Conservation (phyloP, 2,329 filamentous ascomycete species). For the Alternaria atra region DNA sequence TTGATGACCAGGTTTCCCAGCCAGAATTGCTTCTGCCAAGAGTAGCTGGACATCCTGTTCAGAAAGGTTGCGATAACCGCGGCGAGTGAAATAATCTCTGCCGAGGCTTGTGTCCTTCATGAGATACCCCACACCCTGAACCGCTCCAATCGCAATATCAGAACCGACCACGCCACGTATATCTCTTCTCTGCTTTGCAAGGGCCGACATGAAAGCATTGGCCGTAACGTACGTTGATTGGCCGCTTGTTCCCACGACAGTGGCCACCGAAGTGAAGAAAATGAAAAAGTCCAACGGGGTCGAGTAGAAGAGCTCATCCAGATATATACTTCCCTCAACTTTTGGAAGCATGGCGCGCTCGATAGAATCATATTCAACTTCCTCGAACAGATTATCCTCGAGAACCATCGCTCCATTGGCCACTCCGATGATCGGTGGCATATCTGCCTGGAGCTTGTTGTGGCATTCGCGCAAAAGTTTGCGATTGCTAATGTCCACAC, state of each 20-base stretch:
- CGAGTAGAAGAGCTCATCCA: slow-evolving; percentile 11
- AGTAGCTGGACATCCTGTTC: slow-evolving; percentile 26
- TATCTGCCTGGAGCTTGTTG: neutral
- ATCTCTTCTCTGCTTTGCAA: slow-evolving; percentile 50
- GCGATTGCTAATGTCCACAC: slow-evolving; percentile 5
- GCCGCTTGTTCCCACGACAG: slow-evolving; percentile 37
- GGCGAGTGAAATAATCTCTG: neutral
- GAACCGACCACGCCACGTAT: slow-evolving; percentile 35
- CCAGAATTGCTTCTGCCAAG: slow-evolving; percentile 22
- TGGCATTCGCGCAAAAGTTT: slow-evolving; percentile 1
- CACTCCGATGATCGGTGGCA: slow-evolving; percentile 25
- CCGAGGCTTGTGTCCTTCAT: slow-evolving; percentile 3
- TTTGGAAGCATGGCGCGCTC: slow-evolving; percentile 21
- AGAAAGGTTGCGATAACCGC: slow-evolving; percentile 19
- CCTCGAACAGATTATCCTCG: slow-evolving; percentile 15
- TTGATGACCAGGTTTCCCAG: slow-evolving; percentile 10
- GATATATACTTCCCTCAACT: slow-evolving; percentile 28
- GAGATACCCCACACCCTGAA: slow-evolving; percentile 20
- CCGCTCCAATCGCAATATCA: neutral
- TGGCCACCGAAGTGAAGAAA: slow-evolving; percentile 36
- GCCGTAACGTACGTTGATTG: slow-evolving; percentile 59
- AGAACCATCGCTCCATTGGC: slow-evolving; percentile 28
- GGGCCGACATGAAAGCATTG: slow-evolving; percentile 52
- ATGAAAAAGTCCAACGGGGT: slow-evolving; percentile 38
- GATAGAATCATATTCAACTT: slow-evolving; percentile 19